Percentiles rank a stretch among this genome's conserved stretches.
Evolutionary conservation across 805 yeast species (phyloP).

Genomic region (Kazachstania martiniae): DNA sequence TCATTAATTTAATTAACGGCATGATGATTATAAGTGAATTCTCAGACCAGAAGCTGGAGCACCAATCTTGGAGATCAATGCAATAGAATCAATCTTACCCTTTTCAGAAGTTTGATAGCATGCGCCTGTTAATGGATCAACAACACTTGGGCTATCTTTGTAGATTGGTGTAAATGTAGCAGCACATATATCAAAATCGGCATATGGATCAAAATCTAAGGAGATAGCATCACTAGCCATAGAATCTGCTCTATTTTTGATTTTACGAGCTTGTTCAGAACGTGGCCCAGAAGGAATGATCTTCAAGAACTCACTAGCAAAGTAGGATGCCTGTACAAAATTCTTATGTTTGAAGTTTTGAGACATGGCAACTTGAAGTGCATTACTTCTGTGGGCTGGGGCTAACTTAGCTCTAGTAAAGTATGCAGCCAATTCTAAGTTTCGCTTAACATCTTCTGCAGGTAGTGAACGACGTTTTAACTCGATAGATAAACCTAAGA

Average conservation of each 20-base stretch:
- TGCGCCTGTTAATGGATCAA: slow-evolving; percentile 86
- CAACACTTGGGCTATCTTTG: slow-evolving; percentile 51
- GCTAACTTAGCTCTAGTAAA: slow-evolving; percentile 80
- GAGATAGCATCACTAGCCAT: slow-evolving; percentile 79
- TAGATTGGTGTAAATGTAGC: slow-evolving; percentile 83
- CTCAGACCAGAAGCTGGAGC: slow-evolving; percentile 88
- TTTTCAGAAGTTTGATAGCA: slow-evolving; percentile 65
- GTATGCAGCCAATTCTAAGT: slow-evolving; percentile 90
- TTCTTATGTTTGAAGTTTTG: slow-evolving; percentile 85
- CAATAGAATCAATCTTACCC: slow-evolving; percentile 70
- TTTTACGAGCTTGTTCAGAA: slow-evolving; percentile 79
- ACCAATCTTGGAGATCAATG: slow-evolving; percentile 71
- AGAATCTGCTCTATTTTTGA: slow-evolving; percentile 70
- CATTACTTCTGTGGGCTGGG: slow-evolving; percentile 74
- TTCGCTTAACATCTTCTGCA: slow-evolving; percentile 63
- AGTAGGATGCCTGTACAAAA: slow-evolving; percentile 77
- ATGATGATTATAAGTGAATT: slow-evolving; percentile 22
- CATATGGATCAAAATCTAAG: slow-evolving; percentile 85
- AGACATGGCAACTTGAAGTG: slow-evolving; percentile 90
- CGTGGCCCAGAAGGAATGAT: slow-evolving; percentile 64
- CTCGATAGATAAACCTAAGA: slow-evolving; percentile 86
- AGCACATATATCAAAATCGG: slow-evolving; percentile 85
- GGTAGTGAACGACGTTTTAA: slow-evolving; percentile 76
- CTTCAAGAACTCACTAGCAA: slow-evolving; percentile 74
- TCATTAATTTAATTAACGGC: too few relatives aligned